phyloP scores from a whole-genome alignment of 148 eudicot genomes.

The Silene latifolia region DNA sequence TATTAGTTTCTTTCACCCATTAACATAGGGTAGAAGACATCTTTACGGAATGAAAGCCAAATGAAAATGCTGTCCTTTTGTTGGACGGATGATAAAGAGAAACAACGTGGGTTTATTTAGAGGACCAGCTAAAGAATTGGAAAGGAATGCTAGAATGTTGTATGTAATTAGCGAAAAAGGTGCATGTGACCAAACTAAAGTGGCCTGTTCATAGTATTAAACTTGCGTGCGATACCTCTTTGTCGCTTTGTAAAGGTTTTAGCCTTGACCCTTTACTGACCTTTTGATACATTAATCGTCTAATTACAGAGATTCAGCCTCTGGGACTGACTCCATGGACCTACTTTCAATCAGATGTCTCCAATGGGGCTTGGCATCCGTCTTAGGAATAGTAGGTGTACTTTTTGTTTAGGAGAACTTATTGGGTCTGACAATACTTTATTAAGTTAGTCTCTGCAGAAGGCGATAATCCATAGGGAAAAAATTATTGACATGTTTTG shows the following conservation, averaged over 20 bases:
- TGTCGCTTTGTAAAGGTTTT: no score
- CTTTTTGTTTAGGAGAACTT: no score
- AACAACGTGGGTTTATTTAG: not conserved
- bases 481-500: not conserved
- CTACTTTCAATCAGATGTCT: no score
- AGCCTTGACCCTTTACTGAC: no score
- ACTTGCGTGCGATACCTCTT: no score
- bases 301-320: no score
- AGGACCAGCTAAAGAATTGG: not conserved
- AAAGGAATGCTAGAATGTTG: not conserved
- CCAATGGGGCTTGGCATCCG: no score
- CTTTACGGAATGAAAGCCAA: not conserved
- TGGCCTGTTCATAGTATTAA: not conserved
- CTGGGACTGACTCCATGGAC: no score
- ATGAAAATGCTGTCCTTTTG: not conserved
- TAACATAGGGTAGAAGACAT: not conserved
- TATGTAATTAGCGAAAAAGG: not conserved
- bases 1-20: not conserved
- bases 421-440: no score
- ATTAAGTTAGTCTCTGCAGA: not conserved
- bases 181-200: not conserved
- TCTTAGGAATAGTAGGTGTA: no score
- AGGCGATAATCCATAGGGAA: not conserved
- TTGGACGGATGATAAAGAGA: not conserved
- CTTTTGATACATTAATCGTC: not conserved